A percentile compares a stretch with the other conserved stretches of the same genome.
Evolutionary conservation across 345 rosid genomes (phyloP).

Genomic region (Euphorbia pulcherrima): DNA sequence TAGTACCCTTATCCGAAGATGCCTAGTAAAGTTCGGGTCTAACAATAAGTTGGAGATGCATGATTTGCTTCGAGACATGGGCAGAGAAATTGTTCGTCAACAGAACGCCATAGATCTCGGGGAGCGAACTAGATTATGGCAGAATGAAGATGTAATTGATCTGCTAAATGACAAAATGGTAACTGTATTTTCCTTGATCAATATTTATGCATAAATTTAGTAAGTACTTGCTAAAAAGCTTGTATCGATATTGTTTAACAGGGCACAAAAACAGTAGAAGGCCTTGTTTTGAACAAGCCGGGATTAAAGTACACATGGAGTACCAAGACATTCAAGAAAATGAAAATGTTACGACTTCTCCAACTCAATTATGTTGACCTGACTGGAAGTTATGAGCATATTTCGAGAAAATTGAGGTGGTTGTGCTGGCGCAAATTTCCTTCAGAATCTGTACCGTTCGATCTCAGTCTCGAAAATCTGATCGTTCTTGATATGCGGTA

Average conservation of each 20-base stretch:
- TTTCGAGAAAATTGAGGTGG: constrained; percentile 20
- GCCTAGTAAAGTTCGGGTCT: constrained; percentile 6
- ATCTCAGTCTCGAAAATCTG: constrained; percentile 6
- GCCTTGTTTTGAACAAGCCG: constrained; percentile 13
- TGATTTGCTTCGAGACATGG: constrained; percentile 24
- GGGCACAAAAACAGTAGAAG: constrained; percentile 25
- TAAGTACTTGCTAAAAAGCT: neutral
- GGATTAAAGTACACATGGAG: neutral
- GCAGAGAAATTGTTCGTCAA: constrained; percentile 24
- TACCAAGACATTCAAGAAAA: constrained; percentile 15
- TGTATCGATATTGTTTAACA: neutral
- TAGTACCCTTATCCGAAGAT: constrained; percentile 4
- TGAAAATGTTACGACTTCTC: constrained; percentile 23
- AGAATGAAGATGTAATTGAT: constrained; percentile 16
- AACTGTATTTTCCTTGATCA: neutral
- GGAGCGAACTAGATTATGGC: constrained; percentile 29
- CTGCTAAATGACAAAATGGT: constrained; percentile 16
- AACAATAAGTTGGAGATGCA: constrained; percentile 17
- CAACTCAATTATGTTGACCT: neutral
- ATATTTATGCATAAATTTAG: no score
- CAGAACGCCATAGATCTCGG: constrained; percentile 7
- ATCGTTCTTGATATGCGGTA: constrained; percentile 8
- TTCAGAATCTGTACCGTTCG: neutral
- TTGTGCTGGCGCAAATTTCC: constrained; percentile 16
- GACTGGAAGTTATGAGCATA: neutral